A percentile compares a stretch with the other conserved stretches of the same genome.
phyloP scores from a whole-genome alignment of 305 asterid species.

The Fraxinus paxiana region DNA sequence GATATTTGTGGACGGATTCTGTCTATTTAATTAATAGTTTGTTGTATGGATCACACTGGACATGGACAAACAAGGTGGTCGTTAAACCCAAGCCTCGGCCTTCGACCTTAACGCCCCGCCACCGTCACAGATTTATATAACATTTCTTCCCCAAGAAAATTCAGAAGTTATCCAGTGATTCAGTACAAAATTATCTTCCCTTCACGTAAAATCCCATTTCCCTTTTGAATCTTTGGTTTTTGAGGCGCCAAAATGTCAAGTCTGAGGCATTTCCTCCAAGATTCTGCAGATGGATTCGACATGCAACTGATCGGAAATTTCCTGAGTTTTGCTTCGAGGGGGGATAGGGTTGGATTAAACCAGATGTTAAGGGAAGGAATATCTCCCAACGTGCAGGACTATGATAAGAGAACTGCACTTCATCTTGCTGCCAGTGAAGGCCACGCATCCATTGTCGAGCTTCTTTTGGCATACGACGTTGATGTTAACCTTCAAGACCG shows the following conservation, averaged over 20 bases:
- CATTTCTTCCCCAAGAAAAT: not conserved
- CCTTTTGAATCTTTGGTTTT: not conserved
- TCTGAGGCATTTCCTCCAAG: slow-evolving; percentile 19
- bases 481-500: slow-evolving; percentile 59
- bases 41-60: not conserved
- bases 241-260: slow-evolving; percentile 24
- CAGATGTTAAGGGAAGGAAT: slow-evolving; percentile 52
- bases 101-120: slow-evolving; percentile 22
- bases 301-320: slow-evolving; percentile 57
- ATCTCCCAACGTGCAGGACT: slow-evolving; percentile 59
- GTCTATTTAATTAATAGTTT: not conserved
- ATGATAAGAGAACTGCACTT: slow-evolving; percentile 58
- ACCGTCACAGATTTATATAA: not conserved
- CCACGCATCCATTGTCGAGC: slow-evolving; percentile 62
- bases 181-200: not conserved
- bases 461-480: slow-evolving; percentile 55
- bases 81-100: slow-evolving; percentile 16
- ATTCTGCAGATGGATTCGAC: slow-evolving; percentile 31
- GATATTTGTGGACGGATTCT: not conserved
- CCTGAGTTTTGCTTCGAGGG: slow-evolving; percentile 62
- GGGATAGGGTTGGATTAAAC: slow-evolving; percentile 63
- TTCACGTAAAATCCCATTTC: not conserved
- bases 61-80: not conserved
- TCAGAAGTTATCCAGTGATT: not conserved
- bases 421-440: slow-evolving; percentile 74